Evolutionary conservation across 306 rosid genomes (phyloP).

Genomic region (Senna tora): DNA sequence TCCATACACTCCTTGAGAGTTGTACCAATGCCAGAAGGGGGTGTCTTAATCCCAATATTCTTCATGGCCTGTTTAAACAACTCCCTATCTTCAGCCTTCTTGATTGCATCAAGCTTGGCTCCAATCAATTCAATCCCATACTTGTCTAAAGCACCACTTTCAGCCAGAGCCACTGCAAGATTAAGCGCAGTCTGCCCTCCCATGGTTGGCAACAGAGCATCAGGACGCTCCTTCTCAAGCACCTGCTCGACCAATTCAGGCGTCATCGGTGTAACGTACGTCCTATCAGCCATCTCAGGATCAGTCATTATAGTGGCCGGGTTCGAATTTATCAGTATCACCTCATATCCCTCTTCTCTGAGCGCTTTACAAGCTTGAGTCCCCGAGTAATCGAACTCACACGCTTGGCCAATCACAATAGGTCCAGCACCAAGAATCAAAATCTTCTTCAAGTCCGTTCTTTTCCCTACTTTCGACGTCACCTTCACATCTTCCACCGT

Average conservation of each 20-base stretch:
- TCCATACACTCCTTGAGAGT: constrained; percentile 61
- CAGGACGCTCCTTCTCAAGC: constrained; percentile 81
- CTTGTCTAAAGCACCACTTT: constrained; percentile 73
- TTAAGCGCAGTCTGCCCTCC: constrained; percentile 97
- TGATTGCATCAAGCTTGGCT: constrained; percentile 89
- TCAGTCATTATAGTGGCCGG: constrained; percentile 99
- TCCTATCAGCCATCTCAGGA: constrained; percentile 82
- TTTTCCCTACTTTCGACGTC: constrained; percentile 50
- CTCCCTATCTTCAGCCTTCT: constrained; percentile 91
- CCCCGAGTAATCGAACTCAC: constrained; percentile 96
- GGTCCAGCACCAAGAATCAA: constrained; percentile 95
- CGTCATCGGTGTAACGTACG: constrained; percentile 91
- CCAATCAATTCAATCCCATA: constrained; percentile 86
- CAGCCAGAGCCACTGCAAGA: constrained; percentile 78
- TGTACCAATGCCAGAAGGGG: constrained; percentile 78
- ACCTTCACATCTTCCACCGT: background rate
- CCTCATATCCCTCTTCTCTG: constrained; percentile 87
- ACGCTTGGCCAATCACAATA: constrained; percentile 93
- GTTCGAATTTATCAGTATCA: constrained; percentile 81
- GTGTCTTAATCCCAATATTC: constrained; percentile 82
- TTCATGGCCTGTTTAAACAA: constrained; percentile 89
- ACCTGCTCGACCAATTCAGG: constrained; percentile 87
- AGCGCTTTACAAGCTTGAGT: constrained; percentile 96
- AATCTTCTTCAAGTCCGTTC: constrained; percentile 89
- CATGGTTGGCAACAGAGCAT: constrained; percentile 92